Percentiles rank a stretch among this genome's conserved stretches.
Evolutionary conservation across 1,139 yeast species (phyloP).

Genomic region (Suhomyces chickasaworum): DNA sequence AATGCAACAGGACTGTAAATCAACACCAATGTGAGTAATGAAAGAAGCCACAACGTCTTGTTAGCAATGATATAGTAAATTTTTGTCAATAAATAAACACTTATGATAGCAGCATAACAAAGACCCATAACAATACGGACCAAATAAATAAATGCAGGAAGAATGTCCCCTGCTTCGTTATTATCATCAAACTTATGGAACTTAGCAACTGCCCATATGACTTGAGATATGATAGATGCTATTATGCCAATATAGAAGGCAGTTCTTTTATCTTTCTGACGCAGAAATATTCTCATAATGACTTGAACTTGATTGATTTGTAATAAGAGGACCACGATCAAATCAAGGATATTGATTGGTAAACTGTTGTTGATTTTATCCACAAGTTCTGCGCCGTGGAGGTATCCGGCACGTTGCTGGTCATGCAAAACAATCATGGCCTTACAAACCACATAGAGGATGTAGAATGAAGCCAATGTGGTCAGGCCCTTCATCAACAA

Average conservation of each 20-base stretch:
- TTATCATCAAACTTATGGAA: slow-evolving; percentile 42
- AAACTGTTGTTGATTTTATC: slow-evolving; percentile 47
- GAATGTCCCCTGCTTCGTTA: slow-evolving; percentile 55
- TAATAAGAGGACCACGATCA: slow-evolving; percentile 59
- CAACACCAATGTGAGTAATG: slow-evolving; percentile 59
- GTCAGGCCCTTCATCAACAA: slow-evolving; percentile 49
- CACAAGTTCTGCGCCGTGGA: slow-evolving; percentile 55
- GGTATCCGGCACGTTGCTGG: slow-evolving; percentile 59
- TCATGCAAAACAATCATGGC: slow-evolving; percentile 46
- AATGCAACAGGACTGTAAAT: slow-evolving; percentile 70
- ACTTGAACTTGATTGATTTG: slow-evolving; percentile 79
- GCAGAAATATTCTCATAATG: slow-evolving; percentile 67
- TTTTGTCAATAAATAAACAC: slow-evolving; percentile 60
- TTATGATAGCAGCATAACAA: slow-evolving; percentile 67
- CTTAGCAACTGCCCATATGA: slow-evolving; percentile 69
- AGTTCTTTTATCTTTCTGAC: slow-evolving; percentile 70
- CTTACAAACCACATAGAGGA: slow-evolving; percentile 51
- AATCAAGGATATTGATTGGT: slow-evolving; percentile 61
- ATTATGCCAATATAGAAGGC: slow-evolving; percentile 63
- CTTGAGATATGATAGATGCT: slow-evolving; percentile 60
- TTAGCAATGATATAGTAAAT: slow-evolving; percentile 56
- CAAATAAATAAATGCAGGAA: slow-evolving; percentile 79
- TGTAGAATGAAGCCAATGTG: slow-evolving; percentile 53
- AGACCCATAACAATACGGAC: slow-evolving; percentile 75
- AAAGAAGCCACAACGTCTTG: slow-evolving; percentile 52